Conservation (phyloP, 2,329 filamentous ascomycete genomes). For the Xylaria sp. region DNA sequence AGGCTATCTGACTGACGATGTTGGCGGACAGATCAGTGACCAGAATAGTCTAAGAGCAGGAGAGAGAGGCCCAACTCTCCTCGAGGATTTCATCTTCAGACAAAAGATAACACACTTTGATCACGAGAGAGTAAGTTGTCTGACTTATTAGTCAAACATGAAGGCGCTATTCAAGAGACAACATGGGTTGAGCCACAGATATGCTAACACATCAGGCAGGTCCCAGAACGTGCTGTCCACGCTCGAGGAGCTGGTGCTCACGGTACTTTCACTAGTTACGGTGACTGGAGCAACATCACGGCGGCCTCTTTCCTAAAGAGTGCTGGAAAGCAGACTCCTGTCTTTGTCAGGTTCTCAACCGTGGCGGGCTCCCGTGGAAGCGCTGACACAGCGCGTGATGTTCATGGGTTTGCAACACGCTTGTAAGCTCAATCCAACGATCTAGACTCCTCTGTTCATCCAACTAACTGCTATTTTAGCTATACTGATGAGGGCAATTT, state of each 20-base stretch:
- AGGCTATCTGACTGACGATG: conserved; percentile 71
- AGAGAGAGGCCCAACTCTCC: conserved; percentile 67
- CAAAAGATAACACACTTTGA: conserved; percentile 71
- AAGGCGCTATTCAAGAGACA: background rate
- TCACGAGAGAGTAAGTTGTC: conserved; percentile 64
- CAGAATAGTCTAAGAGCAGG: conserved; percentile 75
- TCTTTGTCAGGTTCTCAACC: conserved; percentile 70
- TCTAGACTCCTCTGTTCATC: conserved; percentile 1
- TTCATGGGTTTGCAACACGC: conserved; percentile 71
- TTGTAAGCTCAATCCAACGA: conserved; percentile 53
- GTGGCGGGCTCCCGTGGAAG: conserved; percentile 70
- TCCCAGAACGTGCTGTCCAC: conserved; percentile 53
- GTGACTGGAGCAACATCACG: conserved; percentile 70
- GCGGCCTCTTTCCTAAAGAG: conserved; percentile 67
- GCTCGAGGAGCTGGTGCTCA: conserved; percentile 69
- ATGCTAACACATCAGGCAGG: conserved; percentile 42
- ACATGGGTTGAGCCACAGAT: background rate
- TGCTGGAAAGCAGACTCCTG: conserved; percentile 65
- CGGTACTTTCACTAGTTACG: conserved; percentile 69
- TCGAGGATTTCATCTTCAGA: conserved; percentile 72
- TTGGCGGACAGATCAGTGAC: conserved; percentile 74
- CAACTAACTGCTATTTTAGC: conserved; percentile 38
- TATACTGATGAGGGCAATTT: conserved; percentile 76
- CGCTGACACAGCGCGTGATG: conserved; percentile 70
- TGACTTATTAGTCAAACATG: background rate